phyloP scores from a whole-genome alignment of 805 yeast species.

The Candida suzukii region DNA sequence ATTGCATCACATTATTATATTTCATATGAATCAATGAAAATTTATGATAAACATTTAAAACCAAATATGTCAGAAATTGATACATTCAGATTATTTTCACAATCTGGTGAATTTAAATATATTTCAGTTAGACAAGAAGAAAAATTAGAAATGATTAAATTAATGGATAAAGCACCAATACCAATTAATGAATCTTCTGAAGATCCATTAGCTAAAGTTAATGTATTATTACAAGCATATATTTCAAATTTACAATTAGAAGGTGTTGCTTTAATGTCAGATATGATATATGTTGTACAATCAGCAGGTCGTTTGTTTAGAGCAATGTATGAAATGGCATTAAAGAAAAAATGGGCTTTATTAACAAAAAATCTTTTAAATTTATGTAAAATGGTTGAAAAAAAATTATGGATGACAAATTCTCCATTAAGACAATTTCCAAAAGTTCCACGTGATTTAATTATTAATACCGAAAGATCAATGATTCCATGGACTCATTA shows the following conservation, averaged over 20 bases:
- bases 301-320: slow-evolving; percentile 85
- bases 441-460: slow-evolving; percentile 60
- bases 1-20: slow-evolving; percentile 87
- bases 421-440: slow-evolving; percentile 84
- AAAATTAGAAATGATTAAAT: slow-evolving; percentile 57
- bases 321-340: slow-evolving; percentile 75
- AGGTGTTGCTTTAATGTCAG: slow-evolving; percentile 88
- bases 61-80: slow-evolving; percentile 69
- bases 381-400: slow-evolving; percentile 74
- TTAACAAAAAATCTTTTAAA: slow-evolving; percentile 51
- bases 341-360: slow-evolving; percentile 65
- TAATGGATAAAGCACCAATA: slow-evolving; percentile 72
- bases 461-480: slow-evolving; percentile 71
- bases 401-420: slow-evolving; percentile 74
- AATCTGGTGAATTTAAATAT: slow-evolving; percentile 78
- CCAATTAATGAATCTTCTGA: slow-evolving; percentile 70
- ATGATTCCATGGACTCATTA: slow-evolving; percentile 79
- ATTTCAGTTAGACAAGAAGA: slow-evolving; percentile 88
- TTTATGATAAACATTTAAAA: slow-evolving; percentile 54
- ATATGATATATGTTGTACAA: slow-evolving; percentile 88
- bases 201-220: slow-evolving; percentile 73
- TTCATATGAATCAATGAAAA: slow-evolving; percentile 61
- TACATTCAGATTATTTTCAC: slow-evolving; percentile 65
- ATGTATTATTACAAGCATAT: slow-evolving; percentile 75
- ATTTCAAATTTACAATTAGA: slow-evolving; percentile 72